Evolutionary conservation across 192 early-diverging fungal genomes (phyloP).

Genomic region (Coemansia sp.): DNA sequence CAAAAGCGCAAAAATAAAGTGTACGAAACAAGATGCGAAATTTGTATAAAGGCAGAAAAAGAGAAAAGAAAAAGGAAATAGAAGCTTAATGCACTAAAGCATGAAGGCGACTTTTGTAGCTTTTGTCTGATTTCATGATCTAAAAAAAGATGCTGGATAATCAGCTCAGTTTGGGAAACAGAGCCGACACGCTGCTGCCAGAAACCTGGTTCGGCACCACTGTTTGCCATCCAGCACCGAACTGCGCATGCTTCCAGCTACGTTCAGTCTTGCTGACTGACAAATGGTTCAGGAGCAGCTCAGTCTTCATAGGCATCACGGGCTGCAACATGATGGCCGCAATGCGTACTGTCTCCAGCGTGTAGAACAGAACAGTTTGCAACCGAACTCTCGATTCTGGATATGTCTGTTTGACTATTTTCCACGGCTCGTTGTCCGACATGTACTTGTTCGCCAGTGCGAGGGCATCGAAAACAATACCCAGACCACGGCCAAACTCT

Average conservation of each 20-base stretch:
- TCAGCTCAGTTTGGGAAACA: conserved; percentile 43
- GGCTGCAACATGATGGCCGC: conserved; percentile 76
- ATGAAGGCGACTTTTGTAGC: too few relatives aligned
- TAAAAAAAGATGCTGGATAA: not conserved
- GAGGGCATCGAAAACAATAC: conserved; percentile 64
- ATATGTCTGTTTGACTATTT: conserved; percentile 56
- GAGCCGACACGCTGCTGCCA: conserved; percentile 6
- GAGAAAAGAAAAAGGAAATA: not conserved
- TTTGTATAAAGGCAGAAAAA: conserved; percentile 6
- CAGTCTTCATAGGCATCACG: conserved; percentile 80
- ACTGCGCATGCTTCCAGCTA: conserved; percentile 57
- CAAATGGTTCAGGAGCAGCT: conserved; percentile 65
- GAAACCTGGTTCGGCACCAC: conserved; percentile 1
- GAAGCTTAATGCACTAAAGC: too few relatives aligned
- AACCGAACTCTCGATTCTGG: conserved; percentile 44
- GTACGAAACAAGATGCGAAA: too few relatives aligned
- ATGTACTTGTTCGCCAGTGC: conserved; percentile 74
- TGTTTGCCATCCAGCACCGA: conserved; percentile 64
- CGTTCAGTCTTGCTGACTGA: conserved; percentile 60
- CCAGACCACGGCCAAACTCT: conserved; percentile 65
- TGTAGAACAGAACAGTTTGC: conserved; percentile 67
- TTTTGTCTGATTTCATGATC: too few relatives aligned
- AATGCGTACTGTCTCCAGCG: conserved; percentile 74
- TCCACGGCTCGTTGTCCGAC: conserved; percentile 77
- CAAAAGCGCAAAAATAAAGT: not conserved